Evolutionary conservation across 345 rosid genomes (phyloP), one percentile per base, ranked within the genome.

Genomic region (Corymbia maculata): DNA sequence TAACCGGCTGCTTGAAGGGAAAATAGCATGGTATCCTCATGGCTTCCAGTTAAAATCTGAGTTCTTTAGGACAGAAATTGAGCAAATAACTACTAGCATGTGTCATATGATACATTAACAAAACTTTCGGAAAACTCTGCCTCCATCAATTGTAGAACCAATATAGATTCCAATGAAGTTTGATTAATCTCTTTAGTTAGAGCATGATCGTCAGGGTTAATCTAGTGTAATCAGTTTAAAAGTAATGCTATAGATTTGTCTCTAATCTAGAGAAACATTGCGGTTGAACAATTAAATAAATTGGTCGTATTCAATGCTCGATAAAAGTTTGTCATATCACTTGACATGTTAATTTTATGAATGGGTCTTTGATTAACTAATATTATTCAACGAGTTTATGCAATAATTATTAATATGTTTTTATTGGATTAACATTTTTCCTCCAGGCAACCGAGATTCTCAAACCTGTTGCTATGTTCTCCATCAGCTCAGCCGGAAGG

Each of bases 381-480:
- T 66, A 66, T 30, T 68, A 30, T 30, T 16, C 79, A 68, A 68
- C 9, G 79, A 68, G 44, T 30, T 16, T 30, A 30, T 8, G 44
- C 79, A 68, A 15, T 68, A 16, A 66, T 8, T 30, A 30, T 15
- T 15, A 8, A 15, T 68, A 68, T 68, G 21, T 4, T 68, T 68
- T 68, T 30, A 32, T 14, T 7, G 22, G 79, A 68, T 16, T 16
- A 32, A 32, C 36, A 15, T 1, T 30, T 30, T 30, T 17, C 45
- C 19, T 8, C 32, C 12, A 32, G 79, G 79, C 79, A 68, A 68
- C 36, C 9, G 79, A 32, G 45, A 68, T 68, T 30, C 79, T 68
- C 79, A 68, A 68, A 1, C 92, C 98, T 15, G 28, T 85, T 3
- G 95, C 93, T 79, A 94, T 89, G 85, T 87, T 91, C 64, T 93